These are phyloP conservation scores for Brachypodium distachyon DNA, from an alignment of 202 grass and related monocot genomes.

Conservation along the genomic window DNA sequence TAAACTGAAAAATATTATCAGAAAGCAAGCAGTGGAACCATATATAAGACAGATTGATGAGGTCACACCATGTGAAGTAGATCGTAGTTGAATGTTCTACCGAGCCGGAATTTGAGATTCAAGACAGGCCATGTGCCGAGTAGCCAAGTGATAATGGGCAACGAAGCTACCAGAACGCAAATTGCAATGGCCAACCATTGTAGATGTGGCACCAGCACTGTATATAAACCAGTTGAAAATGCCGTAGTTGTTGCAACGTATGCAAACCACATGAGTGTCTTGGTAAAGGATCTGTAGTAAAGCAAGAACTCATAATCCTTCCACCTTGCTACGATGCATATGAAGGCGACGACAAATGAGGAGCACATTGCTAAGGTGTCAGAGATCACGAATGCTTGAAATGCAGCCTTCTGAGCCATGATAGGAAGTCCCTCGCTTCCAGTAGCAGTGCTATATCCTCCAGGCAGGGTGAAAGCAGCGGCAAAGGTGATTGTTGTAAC, in stretches of 20 bases:
- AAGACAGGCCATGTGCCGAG: no score
- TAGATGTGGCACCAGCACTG: not conserved
- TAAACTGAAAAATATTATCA: no score
- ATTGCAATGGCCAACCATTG: not conserved
- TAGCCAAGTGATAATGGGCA: no score
- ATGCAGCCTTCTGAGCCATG: not conserved
- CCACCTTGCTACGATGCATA: slow-evolving; percentile 22
- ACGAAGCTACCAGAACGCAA: no score
- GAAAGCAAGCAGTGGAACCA: no score
- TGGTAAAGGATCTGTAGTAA: slow-evolving; percentile 24
- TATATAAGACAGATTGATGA: no score
- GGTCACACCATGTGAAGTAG: no score
- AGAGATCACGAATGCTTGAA: slow-evolving; percentile 22
- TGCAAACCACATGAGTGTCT: slow-evolving; percentile 32
- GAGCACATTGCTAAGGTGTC: slow-evolving; percentile 35
- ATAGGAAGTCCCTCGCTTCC: slow-evolving; percentile 12
- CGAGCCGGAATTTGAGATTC: no score
- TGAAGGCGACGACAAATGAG: slow-evolving; percentile 11
- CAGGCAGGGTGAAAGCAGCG: slow-evolving; percentile 37
- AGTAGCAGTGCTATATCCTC: not conserved
- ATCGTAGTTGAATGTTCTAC: no score
- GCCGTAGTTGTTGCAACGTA: not conserved
- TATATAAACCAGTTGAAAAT: not conserved
- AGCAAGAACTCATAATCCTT: slow-evolving; percentile 36
- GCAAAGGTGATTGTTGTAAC: slow-evolving; percentile 48